phyloP scores from a whole-genome alignment of 2,329 filamentous ascomycete genomes.

The Aureobasidium zeae region DNA sequence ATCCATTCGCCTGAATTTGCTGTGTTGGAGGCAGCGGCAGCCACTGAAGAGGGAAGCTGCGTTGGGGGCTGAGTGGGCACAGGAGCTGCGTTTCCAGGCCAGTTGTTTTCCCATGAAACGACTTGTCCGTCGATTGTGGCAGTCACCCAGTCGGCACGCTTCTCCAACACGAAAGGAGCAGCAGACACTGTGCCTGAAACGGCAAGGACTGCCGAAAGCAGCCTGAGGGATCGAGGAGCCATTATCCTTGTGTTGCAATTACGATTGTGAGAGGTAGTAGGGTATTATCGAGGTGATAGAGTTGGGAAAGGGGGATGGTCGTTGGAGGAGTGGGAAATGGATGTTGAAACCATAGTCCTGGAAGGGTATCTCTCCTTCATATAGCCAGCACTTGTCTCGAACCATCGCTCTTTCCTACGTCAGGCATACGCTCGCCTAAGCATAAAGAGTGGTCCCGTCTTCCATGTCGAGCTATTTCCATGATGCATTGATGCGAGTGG shows the following conservation, averaged over 20 bases:
- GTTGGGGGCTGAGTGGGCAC: neutral
- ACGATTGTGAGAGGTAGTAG: too few relatives aligned
- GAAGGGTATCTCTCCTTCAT: too few relatives aligned
- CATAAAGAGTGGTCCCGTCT: too few relatives aligned
- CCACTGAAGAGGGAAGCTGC: neutral
- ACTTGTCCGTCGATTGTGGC: neutral
- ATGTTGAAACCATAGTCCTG: neutral
- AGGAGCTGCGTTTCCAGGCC: neutral
- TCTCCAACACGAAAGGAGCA: slow-evolving; percentile 26
- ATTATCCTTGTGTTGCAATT: too few relatives aligned
- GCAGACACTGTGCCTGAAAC: neutral
- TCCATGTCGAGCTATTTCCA: too few relatives aligned
- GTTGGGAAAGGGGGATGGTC: too few relatives aligned
- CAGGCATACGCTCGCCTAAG: neutral
- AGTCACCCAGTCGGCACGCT: slow-evolving; percentile 32
- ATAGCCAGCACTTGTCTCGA: too few relatives aligned
- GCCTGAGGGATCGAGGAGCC: neutral
- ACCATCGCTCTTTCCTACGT: too few relatives aligned
- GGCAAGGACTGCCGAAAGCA: slow-evolving; percentile 2
- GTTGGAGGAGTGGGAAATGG: neutral
- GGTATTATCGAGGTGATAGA: too few relatives aligned
- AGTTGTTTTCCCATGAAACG: slow-evolving; percentile 12
- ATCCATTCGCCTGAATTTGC: neutral
- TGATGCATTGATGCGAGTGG: too few relatives aligned
- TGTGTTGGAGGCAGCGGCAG: neutral